phyloP scores from a whole-genome alignment of 2,329 filamentous ascomycete genomes.

The Fonsecaea pugnacius region DNA sequence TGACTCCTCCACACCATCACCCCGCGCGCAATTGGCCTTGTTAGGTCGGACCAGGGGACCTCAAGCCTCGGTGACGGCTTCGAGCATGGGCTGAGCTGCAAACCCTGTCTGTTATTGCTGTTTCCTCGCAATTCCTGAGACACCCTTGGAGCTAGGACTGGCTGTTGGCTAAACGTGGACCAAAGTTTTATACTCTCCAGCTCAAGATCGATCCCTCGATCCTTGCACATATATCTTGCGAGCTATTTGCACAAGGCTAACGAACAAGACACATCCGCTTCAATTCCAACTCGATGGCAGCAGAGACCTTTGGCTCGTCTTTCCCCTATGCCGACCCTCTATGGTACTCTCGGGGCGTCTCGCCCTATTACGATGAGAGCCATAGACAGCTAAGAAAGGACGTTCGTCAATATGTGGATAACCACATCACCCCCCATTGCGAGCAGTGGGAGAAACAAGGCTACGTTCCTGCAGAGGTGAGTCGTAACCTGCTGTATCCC shows the following conservation, averaged over 20 bases:
- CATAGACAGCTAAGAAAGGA: slow-evolving; percentile 62
- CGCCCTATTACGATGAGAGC: slow-evolving; percentile 65
- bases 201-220: not conserved
- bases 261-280: no score
- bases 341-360: slow-evolving; percentile 53
- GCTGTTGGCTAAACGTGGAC: not conserved
- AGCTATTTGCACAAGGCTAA: not conserved
- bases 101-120: not conserved
- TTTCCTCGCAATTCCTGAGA: not conserved
- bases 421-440: slow-evolving; percentile 60
- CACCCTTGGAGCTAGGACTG: not conserved
- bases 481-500: slow-evolving; percentile 19
- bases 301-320: not conserved
- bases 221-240: not conserved
- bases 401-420: slow-evolving; percentile 64
- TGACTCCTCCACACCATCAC: not conserved
- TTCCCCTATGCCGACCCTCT: slow-evolving; percentile 45
- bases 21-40: not conserved
- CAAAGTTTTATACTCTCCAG: not conserved
- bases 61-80: not conserved
- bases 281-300: not conserved
- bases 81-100: not conserved
- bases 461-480: slow-evolving; percentile 49
- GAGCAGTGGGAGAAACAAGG: slow-evolving; percentile 67
- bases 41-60: not conserved